Evolutionary conservation across 805 yeast species (phyloP), one percentile per base, ranked within the genome.

Genomic region (Schwanniomyces sp.): DNA sequence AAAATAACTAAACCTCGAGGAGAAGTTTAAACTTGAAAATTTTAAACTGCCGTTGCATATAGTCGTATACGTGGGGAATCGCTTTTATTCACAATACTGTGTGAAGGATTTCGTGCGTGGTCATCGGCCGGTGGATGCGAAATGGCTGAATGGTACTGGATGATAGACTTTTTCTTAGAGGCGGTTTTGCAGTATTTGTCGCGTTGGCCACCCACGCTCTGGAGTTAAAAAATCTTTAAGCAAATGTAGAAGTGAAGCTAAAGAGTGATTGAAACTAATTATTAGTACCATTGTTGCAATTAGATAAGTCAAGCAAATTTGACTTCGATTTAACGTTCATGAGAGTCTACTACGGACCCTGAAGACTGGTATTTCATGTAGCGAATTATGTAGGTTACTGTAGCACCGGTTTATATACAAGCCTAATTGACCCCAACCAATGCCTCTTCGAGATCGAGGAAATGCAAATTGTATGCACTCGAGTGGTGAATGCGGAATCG

Each of bases 131-230:
- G 34, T 32, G 36, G 36, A 18, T 32, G 36, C 36, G 21, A 32
- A 16, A 32, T 32, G 36, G 36, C 36, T 32, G 36, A 18, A 17
- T 14, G 21, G 36, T 18, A 10, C 21, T 32, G 18, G 36, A 16
- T 16, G 34, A 32, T 8, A 18, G 17, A 17, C 7, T 32, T 32
- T 32, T 32, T 32, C 17, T 32, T 18, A 32, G 11, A 32, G 36
- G 36, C 36, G 36, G 36, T 32, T 32, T 32, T 32, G 36, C 36
- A 32, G 36, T 32, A 18, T 32, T 32, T 32, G 34, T 32, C 36
- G 36, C 36, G 36, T 32, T 32, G 36, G 36, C 36, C 36, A 18
- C 7, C 21, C 18, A 16, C 18, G 36, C 21, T 32, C 21, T 18
- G 36, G 18, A 17, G 17, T 17, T 16, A 16, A 17, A 32, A 32